Evolutionary conservation across 2,329 filamentous ascomycete genomes (phyloP), one percentile per base, ranked within the genome.

Genomic region (Penicillium italicum): DNA sequence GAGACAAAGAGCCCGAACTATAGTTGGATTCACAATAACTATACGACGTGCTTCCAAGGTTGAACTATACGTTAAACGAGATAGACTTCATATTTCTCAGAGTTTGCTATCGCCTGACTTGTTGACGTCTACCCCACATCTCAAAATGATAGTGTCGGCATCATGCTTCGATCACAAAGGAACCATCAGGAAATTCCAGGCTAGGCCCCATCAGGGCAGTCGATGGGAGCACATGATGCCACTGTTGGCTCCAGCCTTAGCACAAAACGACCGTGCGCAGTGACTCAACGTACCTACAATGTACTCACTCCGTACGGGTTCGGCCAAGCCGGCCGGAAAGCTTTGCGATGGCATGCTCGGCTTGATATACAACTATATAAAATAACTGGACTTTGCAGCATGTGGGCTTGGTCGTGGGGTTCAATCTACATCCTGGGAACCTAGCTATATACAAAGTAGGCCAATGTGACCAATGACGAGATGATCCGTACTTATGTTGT

Each of bases 251-350:
- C 52, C 24, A 30, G 37, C 42, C 38, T n/a, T 33, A 41, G 20
- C 20, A n/a, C 14, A 34, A 18, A 44, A 31, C 10, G 41, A 18
- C 59, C 56, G 59, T 60, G 54, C 55, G 53, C 20, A 43, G 55
- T 65, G 62, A 65, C 37, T 65, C 62, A 65, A 65, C 58, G 50
- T 60, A 53, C 55, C 58, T 57, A 53, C 57, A 55, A 56, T 22
- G 22, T 44, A 37, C n/a, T 40, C 50, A 18, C n/a, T n/a, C n/a
- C n/a, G n/a, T n/a, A n/a, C n/a, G n/a, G n/a, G 40, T 42, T 50
- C 43, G 43, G 36, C 37, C 33, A 31, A 42, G 16, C 30, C 51
- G 44, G 20, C 50, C 51, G 51, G 44, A 49, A 22, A 42, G 36
- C 16, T 40, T 34, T 40, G 50, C 36, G 36, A 53, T 40, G 24